phyloP scores from a whole-genome alignment of 176 grass and related monocot species.

The Tuctoria greenei region DNA sequence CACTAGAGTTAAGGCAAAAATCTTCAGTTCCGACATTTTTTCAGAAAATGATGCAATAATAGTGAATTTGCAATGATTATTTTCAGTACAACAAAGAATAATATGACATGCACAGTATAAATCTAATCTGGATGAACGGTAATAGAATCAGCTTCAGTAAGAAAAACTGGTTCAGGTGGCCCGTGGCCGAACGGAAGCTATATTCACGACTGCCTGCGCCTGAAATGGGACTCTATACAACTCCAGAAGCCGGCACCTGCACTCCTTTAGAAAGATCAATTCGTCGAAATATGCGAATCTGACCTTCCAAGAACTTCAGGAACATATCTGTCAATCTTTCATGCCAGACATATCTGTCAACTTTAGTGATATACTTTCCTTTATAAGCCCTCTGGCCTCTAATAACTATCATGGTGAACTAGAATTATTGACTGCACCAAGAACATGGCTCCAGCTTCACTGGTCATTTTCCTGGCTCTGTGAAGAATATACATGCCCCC shows the following conservation, averaged over 20 bases:
- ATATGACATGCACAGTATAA: neutral
- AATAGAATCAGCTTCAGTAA: constrained; percentile 2
- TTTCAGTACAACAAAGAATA: constrained; percentile 24
- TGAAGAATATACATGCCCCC: constrained; percentile 67
- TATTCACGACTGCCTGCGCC: neutral
- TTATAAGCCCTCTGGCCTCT: neutral
- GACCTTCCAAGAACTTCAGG: constrained; percentile 3
- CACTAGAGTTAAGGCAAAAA: neutral
- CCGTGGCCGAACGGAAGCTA: neutral
- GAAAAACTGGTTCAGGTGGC: neutral
- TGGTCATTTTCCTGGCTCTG: constrained; percentile 39
- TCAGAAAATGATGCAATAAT: neutral
- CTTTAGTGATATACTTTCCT: neutral
- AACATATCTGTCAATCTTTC: neutral
- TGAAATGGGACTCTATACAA: neutral
- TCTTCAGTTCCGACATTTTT: neutral
- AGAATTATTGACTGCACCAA: neutral
- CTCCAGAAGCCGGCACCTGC: too few relatives aligned
- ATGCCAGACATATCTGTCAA: neutral
- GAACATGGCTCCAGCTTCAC: constrained; percentile 7
- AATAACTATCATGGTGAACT: neutral
- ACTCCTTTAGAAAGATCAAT: constrained; percentile 20
- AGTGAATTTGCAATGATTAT: neutral
- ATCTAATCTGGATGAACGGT: neutral
- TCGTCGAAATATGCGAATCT: neutral